Base-by-base conservation (phyloP, 2,329 filamentous ascomycete genomes). In the Cercospora berteroae region DNA sequence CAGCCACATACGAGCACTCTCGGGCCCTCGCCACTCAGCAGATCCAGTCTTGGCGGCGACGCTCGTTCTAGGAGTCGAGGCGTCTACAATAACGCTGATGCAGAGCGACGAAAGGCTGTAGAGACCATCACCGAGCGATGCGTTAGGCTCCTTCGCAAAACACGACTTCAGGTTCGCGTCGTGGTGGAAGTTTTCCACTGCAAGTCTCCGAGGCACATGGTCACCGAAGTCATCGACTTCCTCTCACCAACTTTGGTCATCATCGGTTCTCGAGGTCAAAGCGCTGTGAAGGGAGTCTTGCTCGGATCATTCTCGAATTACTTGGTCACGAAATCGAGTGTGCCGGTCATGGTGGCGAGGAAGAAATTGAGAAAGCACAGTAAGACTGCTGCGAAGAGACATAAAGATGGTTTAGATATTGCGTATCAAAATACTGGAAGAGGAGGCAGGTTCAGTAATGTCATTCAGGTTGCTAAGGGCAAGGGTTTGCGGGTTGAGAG, bases 241-340 rank as follows among this genome's bases (percentile, higher is more conserved):
- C 86, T 98, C 62, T 91, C 90, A 71, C 95, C 95, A 4, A 98
- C 94, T 1, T 83, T 99, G 67, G 94, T 97, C 20, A 93, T 99
- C 72, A 87, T 98, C 67, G 95, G 95, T 60, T 97, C 93, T 69
- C 87, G 95, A 73, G 95, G 95, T 31, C 88, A 94, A 71, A 97
- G 93, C 79, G 93, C 93, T 52, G 83, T 99, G 64, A 98, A 98
- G 80, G 94, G 94, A 77, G 94, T 97, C 23, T 89, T 99, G 68
- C 86, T 99, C 31, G 95, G 95, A 27, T 97, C 94, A 0, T 98
- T 99, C 80, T 96, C 92, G 68, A 98, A 98, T 78, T 99, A 99
- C 76, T 85, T 99, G 7, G 94, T 99, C 33, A 96, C 93, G 42
- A 98, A 98, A 82, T 96, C 93, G 70, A 96, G 92, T 2, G 93